These are phyloP conservation scores for Gossypium ekmanianum DNA, from an alignment of 345 rosid genomes.

Conservation along the genomic window DNA sequence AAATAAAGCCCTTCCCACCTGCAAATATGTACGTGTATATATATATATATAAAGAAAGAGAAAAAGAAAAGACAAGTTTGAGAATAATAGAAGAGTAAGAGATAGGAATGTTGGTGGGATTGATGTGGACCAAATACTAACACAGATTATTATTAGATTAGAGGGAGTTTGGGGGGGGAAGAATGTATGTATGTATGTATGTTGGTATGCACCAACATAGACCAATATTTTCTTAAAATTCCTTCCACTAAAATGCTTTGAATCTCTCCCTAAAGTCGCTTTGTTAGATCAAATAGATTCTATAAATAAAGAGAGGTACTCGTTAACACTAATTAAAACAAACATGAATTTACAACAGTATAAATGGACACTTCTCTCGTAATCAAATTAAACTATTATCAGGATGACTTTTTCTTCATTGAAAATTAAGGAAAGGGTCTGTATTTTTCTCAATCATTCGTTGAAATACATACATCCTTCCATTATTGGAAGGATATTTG, in stretches of 20 bases:
- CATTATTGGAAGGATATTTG: not conserved
- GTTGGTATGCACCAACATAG: conserved; percentile 6
- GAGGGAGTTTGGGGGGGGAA: not conserved
- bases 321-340: no score
- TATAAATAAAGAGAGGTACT: not conserved
- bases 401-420: not conserved
- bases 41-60: conserved; percentile 6
- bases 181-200: not conserved
- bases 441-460: not conserved
- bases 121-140: conserved; percentile 13
- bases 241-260: not conserved
- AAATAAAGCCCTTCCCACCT: not conserved
- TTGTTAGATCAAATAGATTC: not conserved
- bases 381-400: not conserved
- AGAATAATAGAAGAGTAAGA: not conserved
- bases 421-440: not conserved
- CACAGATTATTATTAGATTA: no score
- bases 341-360: no score
- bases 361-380: no score
- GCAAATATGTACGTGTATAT: conserved; percentile 19
- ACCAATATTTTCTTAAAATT: not conserved
- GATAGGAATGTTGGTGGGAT: conserved; percentile 11
- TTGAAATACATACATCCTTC: not conserved
- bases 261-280: conserved; percentile 8
- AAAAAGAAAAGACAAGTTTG: not conserved